Conservation (phyloP, 2,329 filamentous ascomycete species). For the Tolypocladium amazonense region DNA sequence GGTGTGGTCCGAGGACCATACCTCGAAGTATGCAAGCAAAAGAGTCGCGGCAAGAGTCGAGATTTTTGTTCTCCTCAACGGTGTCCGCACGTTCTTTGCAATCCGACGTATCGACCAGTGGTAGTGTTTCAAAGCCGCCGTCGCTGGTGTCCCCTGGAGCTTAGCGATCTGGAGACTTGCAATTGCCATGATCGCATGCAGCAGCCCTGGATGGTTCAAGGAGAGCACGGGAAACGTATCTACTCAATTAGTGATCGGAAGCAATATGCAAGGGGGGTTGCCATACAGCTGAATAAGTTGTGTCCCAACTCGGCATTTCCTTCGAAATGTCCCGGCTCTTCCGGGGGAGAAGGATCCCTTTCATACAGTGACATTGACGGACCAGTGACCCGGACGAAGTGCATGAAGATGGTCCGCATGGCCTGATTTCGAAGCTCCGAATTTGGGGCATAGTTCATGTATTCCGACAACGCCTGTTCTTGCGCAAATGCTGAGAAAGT, state of each 20-base stretch:
- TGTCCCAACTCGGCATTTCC: constrained; percentile 53
- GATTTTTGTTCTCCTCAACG: constrained; percentile 58
- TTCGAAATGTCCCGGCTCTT: constrained; percentile 43
- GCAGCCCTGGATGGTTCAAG: constrained; percentile 71
- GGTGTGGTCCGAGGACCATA: constrained; percentile 86
- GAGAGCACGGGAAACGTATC: constrained; percentile 77
- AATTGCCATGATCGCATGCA: constrained; percentile 84
- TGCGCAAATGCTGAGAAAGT: constrained; percentile 38
- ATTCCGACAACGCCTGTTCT: constrained; percentile 48
- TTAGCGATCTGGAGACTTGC: constrained; percentile 82
- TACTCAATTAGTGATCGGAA: constrained; percentile 13
- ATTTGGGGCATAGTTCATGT: constrained; percentile 52
- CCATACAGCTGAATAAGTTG: constrained; percentile 52
- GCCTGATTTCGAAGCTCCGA: constrained; percentile 71
- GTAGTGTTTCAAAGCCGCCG: constrained; percentile 84
- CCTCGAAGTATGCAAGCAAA: constrained; percentile 83
- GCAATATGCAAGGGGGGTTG: constrained; percentile 3
- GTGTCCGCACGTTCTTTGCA: constrained; percentile 61
- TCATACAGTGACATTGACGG: constrained; percentile 83
- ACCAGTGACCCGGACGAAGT: constrained; percentile 84
- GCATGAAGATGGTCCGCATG: constrained; percentile 75
- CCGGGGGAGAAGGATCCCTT: constrained; percentile 64
- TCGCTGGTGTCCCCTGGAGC: constrained; percentile 61
- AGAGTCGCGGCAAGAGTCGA: constrained; percentile 82
- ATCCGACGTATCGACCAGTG: constrained; percentile 73